Base-by-base conservation (phyloP, 768 basidiomycete species). In the Termitomyces sp. region DNA sequence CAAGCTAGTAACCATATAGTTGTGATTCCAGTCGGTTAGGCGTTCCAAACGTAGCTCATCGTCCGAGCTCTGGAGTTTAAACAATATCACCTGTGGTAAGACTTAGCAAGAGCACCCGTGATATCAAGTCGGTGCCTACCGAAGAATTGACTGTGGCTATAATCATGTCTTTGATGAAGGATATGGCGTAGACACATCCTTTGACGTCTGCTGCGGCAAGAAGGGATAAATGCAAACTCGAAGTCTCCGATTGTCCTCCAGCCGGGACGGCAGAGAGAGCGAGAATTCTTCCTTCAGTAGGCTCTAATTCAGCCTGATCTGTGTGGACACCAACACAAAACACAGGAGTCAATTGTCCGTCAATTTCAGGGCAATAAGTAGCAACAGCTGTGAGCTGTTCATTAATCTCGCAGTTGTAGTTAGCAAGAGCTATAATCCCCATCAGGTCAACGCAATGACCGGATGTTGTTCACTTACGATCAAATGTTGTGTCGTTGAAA, bases 81-180 rank as follows among this genome's bases (percentile, higher is more conserved):
- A 69, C 65, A 82, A 68, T 47, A 79, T 63, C n/a, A 89, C 74
- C 81, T 84, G 59, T 43, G 62, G 42, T 5, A 7, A 55, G 22
- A 32, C n/a, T 61, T 12, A 57, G 56, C 26, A 14, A 39, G 12
- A 18, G 3, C 18, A 20, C 27, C n/a, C 16, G 37, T 2, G n/a
- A 13, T n/a, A 9, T 8, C 8, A 12, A 22, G 20, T 24, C 30
- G 0, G 4, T 22, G 76, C 87, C 36, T 64, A 94, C 93, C 7
- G 87, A 80, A 5, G 89, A 85, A 65, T 93, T 92, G 43, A 93
- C 80, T 0, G 90, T 86, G 8, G 84, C 89, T 2, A 84, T 82
- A 43, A 94, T 71, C 55, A 79, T 72, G 33, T 77, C 79, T 49
- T 79, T 70, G 7, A 83, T 69, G 16, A 72, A 71, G 0, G 79